These are phyloP conservation scores for Coemansia sp. DNA, from an alignment of 192 early-diverging fungal genomes.

Conservation along the genomic window DNA sequence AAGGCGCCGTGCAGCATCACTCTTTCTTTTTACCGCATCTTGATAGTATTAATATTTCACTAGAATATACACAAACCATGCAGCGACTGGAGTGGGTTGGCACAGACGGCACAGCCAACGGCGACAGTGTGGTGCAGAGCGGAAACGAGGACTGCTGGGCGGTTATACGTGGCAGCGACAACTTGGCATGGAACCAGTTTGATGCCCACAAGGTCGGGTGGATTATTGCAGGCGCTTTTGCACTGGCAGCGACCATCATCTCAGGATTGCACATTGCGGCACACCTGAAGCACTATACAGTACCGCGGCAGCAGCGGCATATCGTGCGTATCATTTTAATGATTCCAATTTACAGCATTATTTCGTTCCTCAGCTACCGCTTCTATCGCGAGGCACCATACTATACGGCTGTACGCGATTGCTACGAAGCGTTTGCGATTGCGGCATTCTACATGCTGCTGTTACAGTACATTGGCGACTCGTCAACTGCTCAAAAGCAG, in stretches of 20 bases:
- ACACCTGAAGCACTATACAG: constrained; percentile 61
- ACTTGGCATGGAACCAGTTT: constrained; percentile 51
- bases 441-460: constrained; percentile 72
- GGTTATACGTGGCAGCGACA: constrained; percentile 45
- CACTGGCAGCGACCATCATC: constrained; percentile 56
- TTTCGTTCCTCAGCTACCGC: constrained; percentile 68
- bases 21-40: constrained; percentile 6
- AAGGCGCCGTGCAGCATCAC: neutral
- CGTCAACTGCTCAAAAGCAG: constrained; percentile 51
- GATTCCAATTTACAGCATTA: constrained; percentile 71
- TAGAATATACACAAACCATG: constrained; percentile 2
- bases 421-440: constrained; percentile 75
- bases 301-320: constrained; percentile 72
- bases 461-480: constrained; percentile 65
- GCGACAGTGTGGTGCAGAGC: constrained; percentile 11
- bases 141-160: constrained; percentile 54
- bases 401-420: constrained; percentile 68
- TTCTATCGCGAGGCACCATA: constrained; percentile 69
- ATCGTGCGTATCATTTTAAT: constrained; percentile 76
- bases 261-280: constrained; percentile 53
- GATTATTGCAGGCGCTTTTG: constrained; percentile 58
- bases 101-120: constrained; percentile 17
- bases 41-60: neutral
- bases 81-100: constrained; percentile 41
- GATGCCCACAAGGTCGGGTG: constrained; percentile 62